phyloP scores from a whole-genome alignment of 208 protist genomes.

The Crithidia fasciculata region DNA sequence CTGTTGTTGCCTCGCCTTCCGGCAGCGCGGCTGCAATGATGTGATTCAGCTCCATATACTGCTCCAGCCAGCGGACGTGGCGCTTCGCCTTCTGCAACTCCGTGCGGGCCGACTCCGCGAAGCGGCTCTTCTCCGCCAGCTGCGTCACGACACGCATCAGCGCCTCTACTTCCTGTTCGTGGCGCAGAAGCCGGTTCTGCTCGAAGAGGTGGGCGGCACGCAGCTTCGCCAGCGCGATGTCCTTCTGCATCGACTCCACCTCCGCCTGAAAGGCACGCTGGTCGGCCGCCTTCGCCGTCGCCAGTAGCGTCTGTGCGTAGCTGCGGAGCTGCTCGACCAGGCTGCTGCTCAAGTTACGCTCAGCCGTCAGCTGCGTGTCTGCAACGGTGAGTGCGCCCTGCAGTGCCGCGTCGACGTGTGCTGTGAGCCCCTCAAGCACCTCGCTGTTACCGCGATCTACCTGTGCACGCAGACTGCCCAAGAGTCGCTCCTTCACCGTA shows the following conservation, averaged over 20 bases:
- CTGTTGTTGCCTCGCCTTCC: neutral
- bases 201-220: constrained; percentile 51
- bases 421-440: constrained; percentile 19
- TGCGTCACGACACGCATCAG: constrained; percentile 70
- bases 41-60: constrained; percentile 64
- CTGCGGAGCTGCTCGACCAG: constrained; percentile 49
- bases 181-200: constrained; percentile 39
- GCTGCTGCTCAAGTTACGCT: constrained; percentile 45
- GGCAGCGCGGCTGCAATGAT: constrained; percentile 55
- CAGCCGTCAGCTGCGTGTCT: constrained; percentile 37
- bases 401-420: constrained; percentile 27
- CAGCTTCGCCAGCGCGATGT: constrained; percentile 57
- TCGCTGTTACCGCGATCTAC: constrained; percentile 13
- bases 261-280: constrained; percentile 49
- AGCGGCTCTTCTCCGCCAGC: constrained; percentile 57
- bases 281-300: constrained; percentile 30
- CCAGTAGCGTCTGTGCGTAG: constrained; percentile 41
- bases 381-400: constrained; percentile 25
- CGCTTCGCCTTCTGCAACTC: constrained; percentile 47
- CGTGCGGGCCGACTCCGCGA: constrained; percentile 38
- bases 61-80: constrained; percentile 76
- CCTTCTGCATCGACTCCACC: constrained; percentile 43
- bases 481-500: constrained; percentile 24
- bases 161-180: constrained; percentile 60
- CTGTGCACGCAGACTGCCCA: constrained; percentile 11